These are phyloP conservation scores for Stagonosporopsis rhizophila DNA, from an alignment of 2,329 filamentous ascomycete genomes.

Conservation along the genomic window DNA sequence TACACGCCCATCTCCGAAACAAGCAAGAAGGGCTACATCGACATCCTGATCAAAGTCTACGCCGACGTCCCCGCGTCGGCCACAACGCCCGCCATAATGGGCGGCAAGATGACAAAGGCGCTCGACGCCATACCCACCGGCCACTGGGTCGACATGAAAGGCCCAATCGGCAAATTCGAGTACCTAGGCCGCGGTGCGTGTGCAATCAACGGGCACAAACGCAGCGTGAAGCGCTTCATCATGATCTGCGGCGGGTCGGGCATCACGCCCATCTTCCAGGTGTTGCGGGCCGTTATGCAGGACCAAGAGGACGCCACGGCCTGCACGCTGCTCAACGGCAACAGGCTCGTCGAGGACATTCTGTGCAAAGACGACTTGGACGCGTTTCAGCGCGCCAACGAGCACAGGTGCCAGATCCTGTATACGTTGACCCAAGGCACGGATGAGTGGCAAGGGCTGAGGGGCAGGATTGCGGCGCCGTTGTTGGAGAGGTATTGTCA, in stretches of 20 bases:
- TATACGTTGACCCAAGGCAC: slow-evolving; percentile 72
- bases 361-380: slow-evolving; percentile 78
- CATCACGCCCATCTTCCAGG: slow-evolving; percentile 90
- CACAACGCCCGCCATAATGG: slow-evolving; percentile 58
- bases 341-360: slow-evolving; percentile 80
- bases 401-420: slow-evolving; percentile 67
- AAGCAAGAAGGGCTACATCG: slow-evolving; percentile 67
- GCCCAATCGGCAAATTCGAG: slow-evolving; percentile 84
- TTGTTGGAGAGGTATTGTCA: slow-evolving; percentile 67
- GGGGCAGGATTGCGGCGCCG: slow-evolving; percentile 69
- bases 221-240: slow-evolving; percentile 70
- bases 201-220: slow-evolving; percentile 62
- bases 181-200: slow-evolving; percentile 75
- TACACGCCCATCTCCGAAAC: slow-evolving; percentile 84
- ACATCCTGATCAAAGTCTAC: slow-evolving; percentile 86
- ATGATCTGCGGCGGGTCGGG: slow-evolving; percentile 93
- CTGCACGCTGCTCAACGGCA: slow-evolving; percentile 80
- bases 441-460: slow-evolving; percentile 70
- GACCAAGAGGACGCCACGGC: slow-evolving; percentile 68
- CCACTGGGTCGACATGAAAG: slow-evolving; percentile 75
- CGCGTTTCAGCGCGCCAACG: slow-evolving; percentile 60
- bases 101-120: slow-evolving; percentile 83
- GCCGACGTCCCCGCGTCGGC: slow-evolving; percentile 60
- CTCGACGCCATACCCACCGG: slow-evolving; percentile 76
- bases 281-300: slow-evolving; percentile 75